Evolutionary conservation across 495 filamentous ascomycete genomes (phyloP).

Genomic region (Podospora tetraspora): DNA sequence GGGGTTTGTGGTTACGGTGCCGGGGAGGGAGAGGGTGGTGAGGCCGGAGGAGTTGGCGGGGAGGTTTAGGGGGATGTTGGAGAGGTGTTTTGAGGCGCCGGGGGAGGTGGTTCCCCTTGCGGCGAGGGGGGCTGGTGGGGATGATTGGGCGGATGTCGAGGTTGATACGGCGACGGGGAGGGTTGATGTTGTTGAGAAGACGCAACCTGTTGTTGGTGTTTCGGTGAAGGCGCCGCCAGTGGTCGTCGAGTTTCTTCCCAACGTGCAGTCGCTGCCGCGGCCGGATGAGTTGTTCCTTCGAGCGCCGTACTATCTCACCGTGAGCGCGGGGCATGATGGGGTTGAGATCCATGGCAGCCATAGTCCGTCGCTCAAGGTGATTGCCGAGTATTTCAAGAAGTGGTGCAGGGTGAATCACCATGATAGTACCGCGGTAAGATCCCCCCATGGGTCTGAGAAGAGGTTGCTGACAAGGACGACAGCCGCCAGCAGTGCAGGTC

Average conservation of each 20-base stretch:
- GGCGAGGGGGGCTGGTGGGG: constrained; percentile 1
- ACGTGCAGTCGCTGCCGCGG: constrained; percentile 25
- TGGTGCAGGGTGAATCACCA: constrained; percentile 36
- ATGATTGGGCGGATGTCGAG: constrained; percentile 34
- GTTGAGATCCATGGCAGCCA: constrained; percentile 38
- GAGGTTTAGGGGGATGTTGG: constrained; percentile 23
- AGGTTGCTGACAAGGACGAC: background rate
- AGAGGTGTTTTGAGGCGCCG: constrained; percentile 27
- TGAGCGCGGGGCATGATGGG: constrained; percentile 12
- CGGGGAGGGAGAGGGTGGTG: constrained; percentile 22
- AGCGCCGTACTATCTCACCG: constrained; percentile 38
- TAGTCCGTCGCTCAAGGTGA: constrained; percentile 34
- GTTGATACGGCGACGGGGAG: constrained; percentile 23
- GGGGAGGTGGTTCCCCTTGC: background rate
- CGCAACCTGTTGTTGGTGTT: background rate
- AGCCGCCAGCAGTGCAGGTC: constrained; percentile 36
- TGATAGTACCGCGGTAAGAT: constrained; percentile 27
- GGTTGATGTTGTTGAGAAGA: constrained; percentile 16
- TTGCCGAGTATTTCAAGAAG: constrained; percentile 35
- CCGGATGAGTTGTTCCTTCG: constrained; percentile 35
- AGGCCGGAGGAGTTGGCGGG: constrained; percentile 30
- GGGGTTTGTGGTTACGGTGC: constrained; percentile 24
- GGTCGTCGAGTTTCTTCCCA: constrained; percentile 29
- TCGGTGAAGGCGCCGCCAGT: constrained; percentile 2
- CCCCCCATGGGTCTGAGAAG: background rate